These are phyloP conservation scores for Iberis pinnata DNA, from an alignment of 345 rosid genomes.

Conservation along the genomic window DNA sequence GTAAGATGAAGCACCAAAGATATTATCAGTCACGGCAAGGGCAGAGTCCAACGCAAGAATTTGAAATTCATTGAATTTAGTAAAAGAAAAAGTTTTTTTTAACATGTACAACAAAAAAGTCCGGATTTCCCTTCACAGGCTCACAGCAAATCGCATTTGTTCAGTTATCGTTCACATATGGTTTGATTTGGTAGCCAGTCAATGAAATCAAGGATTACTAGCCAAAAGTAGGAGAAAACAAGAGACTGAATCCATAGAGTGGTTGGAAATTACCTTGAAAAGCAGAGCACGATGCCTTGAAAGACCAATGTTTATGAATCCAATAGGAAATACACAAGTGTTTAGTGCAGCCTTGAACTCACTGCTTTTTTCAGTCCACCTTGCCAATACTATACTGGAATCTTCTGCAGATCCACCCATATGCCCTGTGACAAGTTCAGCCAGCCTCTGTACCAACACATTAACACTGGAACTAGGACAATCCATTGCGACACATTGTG, in stretches of 20 bases:
- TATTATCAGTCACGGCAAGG: conserved; percentile 17
- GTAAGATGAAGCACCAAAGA: conserved; percentile 6
- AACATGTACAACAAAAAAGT: no score
- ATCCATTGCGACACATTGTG: conserved; percentile 70
- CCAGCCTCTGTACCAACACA: conserved; percentile 66
- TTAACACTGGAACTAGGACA: conserved; percentile 58
- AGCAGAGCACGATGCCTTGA: conserved; percentile 97
- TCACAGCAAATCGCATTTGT: conserved; percentile 1
- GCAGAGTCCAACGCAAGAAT: conserved; percentile 2
- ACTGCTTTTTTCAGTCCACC: conserved; percentile 79
- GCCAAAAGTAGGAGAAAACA: neutral
- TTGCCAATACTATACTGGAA: conserved; percentile 70
- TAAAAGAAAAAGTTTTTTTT: neutral
- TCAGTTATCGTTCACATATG: conserved; percentile 2
- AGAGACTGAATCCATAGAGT: conserved; percentile 7
- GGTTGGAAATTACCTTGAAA: conserved; percentile 65
- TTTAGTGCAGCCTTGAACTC: conserved; percentile 74
- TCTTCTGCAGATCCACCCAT: conserved; percentile 97
- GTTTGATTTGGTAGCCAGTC: neutral
- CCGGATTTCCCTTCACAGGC: no score
- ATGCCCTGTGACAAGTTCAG: conserved; percentile 90
- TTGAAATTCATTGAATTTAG: neutral
- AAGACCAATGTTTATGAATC: conserved; percentile 75
- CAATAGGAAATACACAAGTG: conserved; percentile 79
- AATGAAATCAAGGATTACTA: conserved; percentile 9